Evolutionary conservation across 805 yeast species (phyloP), one percentile per base, ranked within the genome.

Genomic region (Candida cerambycidarum): DNA sequence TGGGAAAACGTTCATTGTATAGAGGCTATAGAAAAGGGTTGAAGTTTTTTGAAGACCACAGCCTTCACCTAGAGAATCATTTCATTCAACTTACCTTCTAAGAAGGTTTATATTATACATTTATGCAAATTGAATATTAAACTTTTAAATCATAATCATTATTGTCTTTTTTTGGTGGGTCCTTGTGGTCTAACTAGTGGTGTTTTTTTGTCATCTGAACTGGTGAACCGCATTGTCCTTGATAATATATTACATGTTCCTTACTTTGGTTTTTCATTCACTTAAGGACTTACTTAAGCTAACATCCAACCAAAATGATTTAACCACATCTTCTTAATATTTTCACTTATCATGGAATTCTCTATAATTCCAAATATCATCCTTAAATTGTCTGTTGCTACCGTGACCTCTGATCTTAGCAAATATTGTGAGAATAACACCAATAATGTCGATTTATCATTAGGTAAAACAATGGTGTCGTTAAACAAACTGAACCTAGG

Each of bases 371-470:
- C 34, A 30, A 61, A 59, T 5, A 61, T 50, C 5, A 18, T 24
- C 7, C 17, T 8, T 4, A 38, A 9, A 14, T 28, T 29, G 2
- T 28, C 18, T n/a, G 10, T 15, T 21, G n/a, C 19, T 19, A 15
- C 13, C 7, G 10, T 8, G 8, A 31, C 29, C 24, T 47, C 47
- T 16, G 17, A 29, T 14, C 32, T 55, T 21, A 42, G 39, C 16
- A 54, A 45, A 35, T 51, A 55, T 37, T 60, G 58, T n/a, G 55
- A 48, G 18, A 63, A 30, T 15, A 65, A 41, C 18, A 46, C 44
- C 19, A 46, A 12, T 28, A 49, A 32, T n/a, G 49, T 38, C 39
- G 35, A 17, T 19, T 38, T 42, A 30, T 49, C 50, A 38, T 46
- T 49, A 2, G 53, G 40, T 21, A 49, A 39, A 5, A 44, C 33